A percentile compares a stretch with the other conserved stretches of the same genome.
phyloP scores from a whole-genome alignment of 176 grass and related monocot species.

The Hordeum vulgare region DNA sequence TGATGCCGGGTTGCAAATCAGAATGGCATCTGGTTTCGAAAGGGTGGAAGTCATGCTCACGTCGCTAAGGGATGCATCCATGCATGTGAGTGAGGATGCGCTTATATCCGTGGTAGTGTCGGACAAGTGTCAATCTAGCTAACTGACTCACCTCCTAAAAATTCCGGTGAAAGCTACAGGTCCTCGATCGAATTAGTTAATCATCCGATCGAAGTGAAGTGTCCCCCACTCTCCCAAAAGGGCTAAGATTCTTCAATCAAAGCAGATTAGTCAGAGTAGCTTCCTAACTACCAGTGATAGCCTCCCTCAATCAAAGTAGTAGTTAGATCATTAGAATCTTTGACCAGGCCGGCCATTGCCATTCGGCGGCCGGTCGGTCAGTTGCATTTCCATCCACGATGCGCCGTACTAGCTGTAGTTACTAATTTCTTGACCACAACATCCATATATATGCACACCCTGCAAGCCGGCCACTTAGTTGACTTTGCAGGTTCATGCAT shows the following conservation, averaged over 20 bases:
- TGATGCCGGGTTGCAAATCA: too few relatives aligned
- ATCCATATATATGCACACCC: not conserved
- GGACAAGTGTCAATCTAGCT: not conserved
- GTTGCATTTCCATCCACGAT: not conserved
- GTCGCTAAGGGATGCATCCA: too few relatives aligned
- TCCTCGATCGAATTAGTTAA: not conserved
- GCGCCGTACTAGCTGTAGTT: not conserved
- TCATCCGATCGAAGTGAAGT: too few relatives aligned
- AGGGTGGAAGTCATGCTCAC: too few relatives aligned
- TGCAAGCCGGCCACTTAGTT: not conserved
- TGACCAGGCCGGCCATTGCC: not conserved
- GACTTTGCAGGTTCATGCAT: not conserved
- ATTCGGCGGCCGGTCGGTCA: not conserved
- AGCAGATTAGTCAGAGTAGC: not conserved
- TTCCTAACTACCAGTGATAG: not conserved
- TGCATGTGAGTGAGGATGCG: not conserved
- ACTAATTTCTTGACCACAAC: not conserved
- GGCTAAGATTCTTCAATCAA: not conserved
- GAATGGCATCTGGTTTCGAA: too few relatives aligned
- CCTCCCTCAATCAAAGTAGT: not conserved
- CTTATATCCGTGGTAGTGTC: not conserved
- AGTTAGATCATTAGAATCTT: conserved; percentile 10
- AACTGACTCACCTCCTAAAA: not conserved
- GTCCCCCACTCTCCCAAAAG: not conserved
- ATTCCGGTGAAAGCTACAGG: not conserved